Percentiles rank a stretch among this genome's conserved stretches.
Conservation (phyloP, 306 rosid species). For the Rosa chinensis region DNA sequence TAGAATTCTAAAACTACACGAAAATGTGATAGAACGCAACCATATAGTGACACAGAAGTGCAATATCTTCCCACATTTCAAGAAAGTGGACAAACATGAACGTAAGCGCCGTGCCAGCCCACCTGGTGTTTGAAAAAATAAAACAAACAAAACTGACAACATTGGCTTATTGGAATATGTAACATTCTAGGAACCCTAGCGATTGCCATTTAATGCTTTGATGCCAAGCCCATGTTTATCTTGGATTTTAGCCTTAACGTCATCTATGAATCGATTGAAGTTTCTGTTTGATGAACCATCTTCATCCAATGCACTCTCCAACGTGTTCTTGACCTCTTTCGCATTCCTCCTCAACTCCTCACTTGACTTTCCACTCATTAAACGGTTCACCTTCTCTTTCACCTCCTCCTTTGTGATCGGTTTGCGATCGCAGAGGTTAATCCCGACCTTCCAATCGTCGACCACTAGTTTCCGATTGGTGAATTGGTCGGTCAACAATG, state of each 20-base stretch:
- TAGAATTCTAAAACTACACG: background rate
- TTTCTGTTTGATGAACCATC: constrained; percentile 23
- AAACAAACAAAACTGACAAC: background rate
- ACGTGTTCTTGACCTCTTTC: background rate
- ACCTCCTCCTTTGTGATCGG: constrained; percentile 21
- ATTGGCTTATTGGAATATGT: background rate
- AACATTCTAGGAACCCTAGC: background rate
- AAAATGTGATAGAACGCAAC: background rate
- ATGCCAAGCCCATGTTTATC: background rate
- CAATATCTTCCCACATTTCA: background rate
- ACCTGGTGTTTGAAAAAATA: background rate
- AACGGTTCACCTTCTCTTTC: constrained; percentile 9
- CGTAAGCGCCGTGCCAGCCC: background rate
- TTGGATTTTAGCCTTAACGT: constrained; percentile 5
- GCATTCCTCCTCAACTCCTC: constrained; percentile 29
- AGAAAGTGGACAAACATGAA: background rate
- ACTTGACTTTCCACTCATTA: constrained; percentile 19
- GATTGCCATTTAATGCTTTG: background rate
- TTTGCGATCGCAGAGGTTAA: constrained; percentile 18
- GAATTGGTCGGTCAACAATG: constrained; percentile 26
- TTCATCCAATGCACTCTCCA: constrained; percentile 5
- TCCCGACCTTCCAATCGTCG: constrained; percentile 30
- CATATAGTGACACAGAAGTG: background rate
- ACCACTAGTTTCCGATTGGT: constrained; percentile 32
- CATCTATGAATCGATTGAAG: constrained; percentile 9